phyloP scores from a whole-genome alignment of 2,329 filamentous ascomycete species.

The Pseudocercospora pini-densiflorae region DNA sequence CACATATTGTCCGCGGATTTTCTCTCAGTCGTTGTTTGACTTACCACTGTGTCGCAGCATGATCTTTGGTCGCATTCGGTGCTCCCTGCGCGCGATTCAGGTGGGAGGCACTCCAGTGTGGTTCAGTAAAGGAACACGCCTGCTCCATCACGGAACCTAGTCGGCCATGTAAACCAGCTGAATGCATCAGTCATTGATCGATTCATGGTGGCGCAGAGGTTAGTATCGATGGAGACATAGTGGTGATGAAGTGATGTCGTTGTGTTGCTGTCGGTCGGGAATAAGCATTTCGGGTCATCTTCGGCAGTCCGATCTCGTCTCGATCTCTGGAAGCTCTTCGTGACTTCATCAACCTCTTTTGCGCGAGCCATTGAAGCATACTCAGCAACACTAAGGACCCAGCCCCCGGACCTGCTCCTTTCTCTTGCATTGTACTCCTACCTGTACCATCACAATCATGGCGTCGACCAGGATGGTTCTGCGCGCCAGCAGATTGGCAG shows the following conservation, averaged over 20 bases:
- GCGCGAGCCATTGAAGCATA: not conserved
- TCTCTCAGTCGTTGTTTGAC: too few relatives aligned
- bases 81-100: not conserved
- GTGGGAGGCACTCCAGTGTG: too few relatives aligned
- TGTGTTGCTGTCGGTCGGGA: not conserved
- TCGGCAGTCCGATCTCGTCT: not conserved
- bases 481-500: conserved; percentile 50
- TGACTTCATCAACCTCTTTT: not conserved
- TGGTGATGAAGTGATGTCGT: not conserved
- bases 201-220: not conserved
- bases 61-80: not conserved
- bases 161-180: not conserved
- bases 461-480: conserved; percentile 50
- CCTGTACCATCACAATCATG: conserved; percentile 43
- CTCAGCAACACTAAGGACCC: not conserved
- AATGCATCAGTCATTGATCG: not conserved
- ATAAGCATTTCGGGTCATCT: not conserved
- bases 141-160: not conserved
- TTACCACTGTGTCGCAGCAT: too few relatives aligned
- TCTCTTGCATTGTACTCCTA: not conserved
- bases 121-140: not conserved
- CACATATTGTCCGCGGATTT: not conserved
- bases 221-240: not conserved
- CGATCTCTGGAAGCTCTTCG: not conserved
- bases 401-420: not conserved